Percentiles rank a stretch among this genome's conserved stretches.
phyloP scores from a whole-genome alignment of 176 grass and related monocot species.

The Thinopyrum elongatum region DNA sequence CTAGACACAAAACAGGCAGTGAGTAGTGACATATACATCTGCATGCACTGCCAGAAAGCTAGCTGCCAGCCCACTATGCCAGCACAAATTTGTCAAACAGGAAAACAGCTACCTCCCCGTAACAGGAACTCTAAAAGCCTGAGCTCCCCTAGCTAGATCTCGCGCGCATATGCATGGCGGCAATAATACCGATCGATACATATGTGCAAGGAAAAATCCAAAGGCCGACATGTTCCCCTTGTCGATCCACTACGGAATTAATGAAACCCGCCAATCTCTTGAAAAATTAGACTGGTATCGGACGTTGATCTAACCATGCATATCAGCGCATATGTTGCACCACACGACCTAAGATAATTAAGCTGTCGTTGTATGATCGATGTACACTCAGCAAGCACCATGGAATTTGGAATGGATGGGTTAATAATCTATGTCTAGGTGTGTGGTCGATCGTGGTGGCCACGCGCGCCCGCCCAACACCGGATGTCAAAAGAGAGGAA shows the following conservation, averaged over 20 bases:
- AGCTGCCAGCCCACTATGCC: background rate
- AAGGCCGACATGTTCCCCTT: background rate
- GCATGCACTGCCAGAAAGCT: background rate
- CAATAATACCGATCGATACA: background rate
- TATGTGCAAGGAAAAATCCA: background rate
- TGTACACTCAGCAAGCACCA: slow-evolving; percentile 12
- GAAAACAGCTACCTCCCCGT: background rate
- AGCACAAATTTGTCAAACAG: background rate
- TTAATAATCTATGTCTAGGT: background rate
- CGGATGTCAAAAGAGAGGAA: background rate
- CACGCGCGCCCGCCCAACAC: background rate
- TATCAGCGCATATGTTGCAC: background rate
- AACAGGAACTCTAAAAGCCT: background rate
- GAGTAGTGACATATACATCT: background rate
- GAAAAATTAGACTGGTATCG: background rate
- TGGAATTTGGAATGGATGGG: background rate
- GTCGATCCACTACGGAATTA: background rate
- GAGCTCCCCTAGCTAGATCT: background rate
- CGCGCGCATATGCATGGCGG: background rate
- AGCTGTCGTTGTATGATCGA: background rate
- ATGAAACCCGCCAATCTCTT: background rate
- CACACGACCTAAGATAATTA: background rate
- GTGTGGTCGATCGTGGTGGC: background rate
- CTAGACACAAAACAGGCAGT: background rate
- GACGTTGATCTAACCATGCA: background rate